A percentile compares a stretch with the other conserved stretches of the same genome.
These are phyloP conservation scores for Xylariaceae sp. DNA, from an alignment of 2,329 filamentous ascomycete genomes.

Conservation along the genomic window DNA sequence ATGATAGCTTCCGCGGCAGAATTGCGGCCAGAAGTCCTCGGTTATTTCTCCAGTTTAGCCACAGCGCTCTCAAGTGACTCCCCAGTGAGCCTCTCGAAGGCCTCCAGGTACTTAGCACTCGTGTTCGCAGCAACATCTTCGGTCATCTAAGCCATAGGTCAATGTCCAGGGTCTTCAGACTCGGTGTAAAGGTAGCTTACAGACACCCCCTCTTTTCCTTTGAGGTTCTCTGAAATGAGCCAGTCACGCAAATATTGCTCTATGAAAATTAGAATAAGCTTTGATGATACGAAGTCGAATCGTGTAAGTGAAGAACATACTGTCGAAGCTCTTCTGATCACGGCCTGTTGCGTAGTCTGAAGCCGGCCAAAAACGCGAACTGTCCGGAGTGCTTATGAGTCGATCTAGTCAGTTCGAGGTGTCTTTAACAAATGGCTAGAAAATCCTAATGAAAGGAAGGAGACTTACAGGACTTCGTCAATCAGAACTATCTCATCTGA, in stretches of 20 bases:
- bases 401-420: too few species aligned
- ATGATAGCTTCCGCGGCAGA: too few species aligned
- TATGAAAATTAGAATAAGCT: background rate
- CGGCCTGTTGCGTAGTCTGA: conserved; percentile 68
- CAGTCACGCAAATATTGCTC: conserved; percentile 67
- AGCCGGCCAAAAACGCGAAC: conserved; percentile 80
- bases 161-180: background rate
- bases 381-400: conserved; percentile 69
- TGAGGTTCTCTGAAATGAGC: conserved; percentile 67
- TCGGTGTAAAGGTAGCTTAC: conserved; percentile 5
- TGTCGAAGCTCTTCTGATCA: conserved; percentile 82
- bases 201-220: conserved; percentile 66
- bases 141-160: conserved; percentile 12
- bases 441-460: background rate
- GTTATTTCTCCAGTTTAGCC: conserved; percentile 12
- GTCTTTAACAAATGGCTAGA: background rate
- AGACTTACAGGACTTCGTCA: conserved; percentile 66
- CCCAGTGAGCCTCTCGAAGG: conserved; percentile 16
- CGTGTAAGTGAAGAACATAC: conserved; percentile 5
- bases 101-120: conserved; percentile 18
- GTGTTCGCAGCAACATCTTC: conserved; percentile 14
- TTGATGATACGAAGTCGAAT: too few species aligned
- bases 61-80: conserved; percentile 13
- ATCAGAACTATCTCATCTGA: conserved; percentile 68
- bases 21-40: background rate